Evolutionary conservation across 345 rosid species (phyloP), one percentile per base, ranked within the genome.

Genomic region (Carallia pectinifolia): DNA sequence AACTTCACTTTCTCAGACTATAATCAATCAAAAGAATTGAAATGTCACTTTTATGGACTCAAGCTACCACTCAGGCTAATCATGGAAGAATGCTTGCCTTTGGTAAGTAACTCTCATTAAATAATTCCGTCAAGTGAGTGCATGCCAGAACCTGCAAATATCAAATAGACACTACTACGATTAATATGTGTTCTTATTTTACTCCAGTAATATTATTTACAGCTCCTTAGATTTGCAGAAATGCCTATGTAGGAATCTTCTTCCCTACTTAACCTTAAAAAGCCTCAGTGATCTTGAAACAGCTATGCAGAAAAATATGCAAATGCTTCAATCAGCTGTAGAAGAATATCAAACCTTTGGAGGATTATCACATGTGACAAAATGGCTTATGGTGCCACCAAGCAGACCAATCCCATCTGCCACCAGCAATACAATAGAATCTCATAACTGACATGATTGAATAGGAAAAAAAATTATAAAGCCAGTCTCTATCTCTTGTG

Each of bases 391-490:
- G 71, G 92, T 88, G 70, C 97, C 97, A 75, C 99, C 97, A 81
- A 94, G 99, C 76, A 94, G 82, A 75, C 99, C 99, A 72, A 89
- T 80, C 68, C 99, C 99, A 87, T 94, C 99, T 94, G 84, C 53
- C 50, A 44, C 4, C 17, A 44, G 13, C 50, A 44, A 44, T 2
- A 44, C 15, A 44, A 72, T 69, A 67, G 27, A 70, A 66, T 55
- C 73, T 61, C 33, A 67, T 64, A 44, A 72, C 37, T 0, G 64
- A 63, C 66, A 18, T 61, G 30, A 48, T n/a, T 38, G 38, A 66
- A 73, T 66, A 53, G 44, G 36, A 37, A 1, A 74, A 2, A 23
- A 66, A 62, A 36, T 8, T 33, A 34, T 44, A 12, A 62, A 54
- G 38, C 18, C 13, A 30, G 33, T 30, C 29, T 52, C 7, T 23